Percentiles rank a stretch among this genome's conserved stretches.
Conservation (phyloP, 495 filamentous ascomycete species). For the Hypoxylon perforatum region DNA sequence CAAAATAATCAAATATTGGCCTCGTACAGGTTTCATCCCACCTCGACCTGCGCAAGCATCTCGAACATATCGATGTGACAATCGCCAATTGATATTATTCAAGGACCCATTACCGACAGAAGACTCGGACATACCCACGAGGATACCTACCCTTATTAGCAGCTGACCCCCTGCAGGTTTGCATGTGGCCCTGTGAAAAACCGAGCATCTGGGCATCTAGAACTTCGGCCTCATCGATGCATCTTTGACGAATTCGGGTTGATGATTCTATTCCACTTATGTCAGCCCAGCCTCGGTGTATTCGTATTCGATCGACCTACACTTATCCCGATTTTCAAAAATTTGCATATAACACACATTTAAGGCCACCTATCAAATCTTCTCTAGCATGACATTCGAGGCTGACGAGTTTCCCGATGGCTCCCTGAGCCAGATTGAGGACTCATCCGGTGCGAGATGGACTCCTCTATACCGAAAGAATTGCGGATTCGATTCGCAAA, state of each 20-base stretch:
- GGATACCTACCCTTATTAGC: conserved; percentile 37
- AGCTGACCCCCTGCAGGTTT: conserved; percentile 30
- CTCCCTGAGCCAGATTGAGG: conserved; percentile 44
- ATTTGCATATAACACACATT: conserved; percentile 27
- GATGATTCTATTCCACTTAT: conserved; percentile 19
- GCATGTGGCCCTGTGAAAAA: conserved; percentile 31
- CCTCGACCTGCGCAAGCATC: conserved; percentile 16
- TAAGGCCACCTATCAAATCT: conserved; percentile 21
- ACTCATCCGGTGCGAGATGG: conserved; percentile 54
- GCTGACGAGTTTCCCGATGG: conserved; percentile 50
- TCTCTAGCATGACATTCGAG: conserved; percentile 45
- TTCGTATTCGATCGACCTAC: conserved; percentile 27
- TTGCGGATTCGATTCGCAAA: conserved; percentile 67
- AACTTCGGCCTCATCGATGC: conserved; percentile 27
- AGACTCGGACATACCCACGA: neutral
- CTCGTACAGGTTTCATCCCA: conserved; percentile 9
- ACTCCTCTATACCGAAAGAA: conserved; percentile 59
- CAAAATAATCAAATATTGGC: too few species aligned
- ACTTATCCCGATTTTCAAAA: conserved; percentile 14
- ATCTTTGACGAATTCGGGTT: conserved; percentile 14
- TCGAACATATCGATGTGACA: conserved; percentile 22
- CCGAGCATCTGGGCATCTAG: conserved; percentile 35
- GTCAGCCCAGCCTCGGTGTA: conserved; percentile 22
- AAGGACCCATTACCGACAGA: neutral
- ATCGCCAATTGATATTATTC: neutral